Base-by-base conservation (phyloP, 1,139 yeast genomes). In the Kodamaea alishanica region DNA sequence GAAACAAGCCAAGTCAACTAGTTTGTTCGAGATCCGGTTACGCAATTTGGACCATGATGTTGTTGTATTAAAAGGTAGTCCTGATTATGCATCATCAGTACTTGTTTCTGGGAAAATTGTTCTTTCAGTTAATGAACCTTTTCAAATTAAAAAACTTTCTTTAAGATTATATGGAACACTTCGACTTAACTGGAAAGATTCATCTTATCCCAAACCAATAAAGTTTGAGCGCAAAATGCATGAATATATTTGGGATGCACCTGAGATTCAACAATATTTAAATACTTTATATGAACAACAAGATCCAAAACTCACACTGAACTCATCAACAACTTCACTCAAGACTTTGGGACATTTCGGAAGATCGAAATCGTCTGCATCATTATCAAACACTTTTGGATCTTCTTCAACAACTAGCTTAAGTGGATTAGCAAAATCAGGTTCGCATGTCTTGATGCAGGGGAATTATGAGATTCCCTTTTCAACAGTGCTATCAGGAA, bases 391-490 rank as follows among this genome's bases (percentile, higher is more conserved):
- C 4, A 15, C 20, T 15, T 15, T 15, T 15, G 20, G 20, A 24
- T 34, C 38, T n/a, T 37, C 37, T 12, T 41, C 48, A 10, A 36
- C 50, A 9, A 32, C 48, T 4, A 40, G 39, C 12, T 30, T 41
- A 9, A 12, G 10, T 10, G 30, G 26, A 20, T 11, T 29, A n/a
- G 35, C 32, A 22, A 27, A 26, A 20, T 11, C 27, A 8, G 35
- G 35, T n/a, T 8, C 32, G 15, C 24, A 24, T n/a, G 61, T 70
- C 2, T 59, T 84, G 38, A 70, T 72, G 0, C 79, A 73, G 46
- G 98, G 98, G 1, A 88, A 87, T 58, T 89, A 92, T 58, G 95
- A 87, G 55, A 77, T 92, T 51, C 97, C 98, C 0, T 92, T 92
- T 56, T 83, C 84, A 46, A 77, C 94, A 1, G 74, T 89, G 24